Evolutionary conservation across 2,329 filamentous ascomycete genomes (phyloP), one percentile per base, ranked within the genome.

Genomic region (Botrytis cinerea): DNA sequence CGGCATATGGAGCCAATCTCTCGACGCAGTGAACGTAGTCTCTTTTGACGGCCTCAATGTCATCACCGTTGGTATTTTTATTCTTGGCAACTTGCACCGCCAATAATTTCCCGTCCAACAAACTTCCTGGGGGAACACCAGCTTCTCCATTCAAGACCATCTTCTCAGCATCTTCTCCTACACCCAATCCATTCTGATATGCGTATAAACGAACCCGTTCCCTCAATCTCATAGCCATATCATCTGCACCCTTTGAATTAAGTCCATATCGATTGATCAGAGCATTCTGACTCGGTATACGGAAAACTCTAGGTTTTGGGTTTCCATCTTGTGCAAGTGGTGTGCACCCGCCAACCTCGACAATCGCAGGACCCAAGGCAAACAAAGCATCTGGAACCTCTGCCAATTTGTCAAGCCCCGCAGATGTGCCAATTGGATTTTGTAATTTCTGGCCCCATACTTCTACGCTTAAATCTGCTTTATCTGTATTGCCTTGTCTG

Each of bases 31-130:
- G 93, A n/a, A 96, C 92, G 81, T 98, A 98, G 81, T 91, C 89
- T 78, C 92, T 89, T 69, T 87, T 89, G 25, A 98, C 92, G 46
- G 94, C 95, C 60, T 92, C 88, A 74, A 97, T 91, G 80, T 98
- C 93, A 66, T 87, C 86, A 80, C 97, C 95, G 32, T 94, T 90
- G 0, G 96, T 99, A 64, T 89, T 87, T 86, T 98, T 98, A 85
- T 98, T 98, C 89, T 99, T 99, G 70, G 95, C 95, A 60, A 98
- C 90, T 84, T 99, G 96, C 28, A 99, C 94, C 25, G 93, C 92
- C 73, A 99, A 86, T 75, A 99, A 86, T 73, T 92, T 90, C 22
- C 95, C 95, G 0, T 90, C 85, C 22, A 86, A 84, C 78, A 99
- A 84, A 82, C 92, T 93, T n/a, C 96, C 93, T 0, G 94, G 91